Evolutionary conservation across 306 rosid genomes (phyloP), one percentile per base, ranked within the genome.

Genomic region (Betula pendula): DNA sequence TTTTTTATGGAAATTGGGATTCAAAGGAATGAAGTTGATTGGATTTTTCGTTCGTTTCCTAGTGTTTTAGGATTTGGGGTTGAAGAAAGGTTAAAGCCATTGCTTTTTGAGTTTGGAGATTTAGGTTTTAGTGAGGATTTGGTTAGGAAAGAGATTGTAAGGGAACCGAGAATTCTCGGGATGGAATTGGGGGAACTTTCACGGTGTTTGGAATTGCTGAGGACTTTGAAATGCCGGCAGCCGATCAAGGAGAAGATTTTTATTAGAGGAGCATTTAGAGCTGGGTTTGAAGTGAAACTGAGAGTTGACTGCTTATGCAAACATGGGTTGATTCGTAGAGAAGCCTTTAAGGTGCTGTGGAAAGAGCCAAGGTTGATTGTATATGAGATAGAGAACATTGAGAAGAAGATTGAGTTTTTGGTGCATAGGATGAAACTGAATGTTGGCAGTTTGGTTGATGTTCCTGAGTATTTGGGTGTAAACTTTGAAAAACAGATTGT

Each of bases 401-500:
- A 88, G 83, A 83, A 79, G 77, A 95, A 92, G 89, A 83, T 95
- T 42, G 89, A 88, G 69, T 95, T 90, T 81, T 84, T 95, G 52
- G 77, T 81, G 62, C 86, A 88, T 10, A 82, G 82, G 59, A 89
- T 92, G 96, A 87, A 80, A n/a, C 83, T 75, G 66, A 40, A 74
- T 68, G 81, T 87, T 53, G 89, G 82, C 51, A 86, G 87, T 71
- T 85, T 92, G 88, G 83, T 82, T 62, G 96, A 92, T 14, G 93
- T 83, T 85, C 93, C 96, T 0, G 89, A 92, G 74, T 95, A 84
- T 84, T 70, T 95, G 82, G 93, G 96, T 47, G 91, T 92, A 60
- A 92, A 87, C 82, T 89, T 90, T 38, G 92, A 92, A 50, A 95
- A 95, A 79, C 97, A 95, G 90, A 88, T 90, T 81, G 85, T 92